phyloP scores from a whole-genome alignment of 441 rosid species.

The Brassica hybrid region DNA sequence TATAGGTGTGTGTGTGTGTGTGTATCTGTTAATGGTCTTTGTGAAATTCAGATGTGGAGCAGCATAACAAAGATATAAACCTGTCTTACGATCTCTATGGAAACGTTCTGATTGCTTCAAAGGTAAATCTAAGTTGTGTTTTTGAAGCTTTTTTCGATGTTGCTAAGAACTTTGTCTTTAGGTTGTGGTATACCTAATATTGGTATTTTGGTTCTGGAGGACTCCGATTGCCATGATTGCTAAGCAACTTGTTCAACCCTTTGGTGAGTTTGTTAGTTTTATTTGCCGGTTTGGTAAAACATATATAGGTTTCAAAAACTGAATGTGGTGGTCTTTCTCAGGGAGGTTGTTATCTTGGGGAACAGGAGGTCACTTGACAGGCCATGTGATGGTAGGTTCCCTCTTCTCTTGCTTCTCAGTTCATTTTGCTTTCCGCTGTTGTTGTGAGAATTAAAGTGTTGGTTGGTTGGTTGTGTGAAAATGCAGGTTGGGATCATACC shows the following conservation, averaged over 20 bases:
- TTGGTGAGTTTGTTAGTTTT: conserved; percentile 59
- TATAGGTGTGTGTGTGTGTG: background rate
- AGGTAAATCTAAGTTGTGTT: conserved; percentile 47
- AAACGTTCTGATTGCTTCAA: conserved; percentile 51
- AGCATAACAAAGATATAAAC: conserved; percentile 51
- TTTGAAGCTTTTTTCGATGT: conserved; percentile 13
- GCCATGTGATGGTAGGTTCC: conserved; percentile 62
- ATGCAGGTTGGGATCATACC: conserved; percentile 89
- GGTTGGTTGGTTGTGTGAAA: conserved; percentile 16
- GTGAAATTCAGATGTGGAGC: conserved; percentile 57
- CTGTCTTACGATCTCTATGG: conserved; percentile 58
- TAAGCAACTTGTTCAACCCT: conserved; percentile 79
- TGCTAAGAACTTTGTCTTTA: conserved; percentile 41
- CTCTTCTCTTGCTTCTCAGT: background rate
- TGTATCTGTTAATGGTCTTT: background rate
- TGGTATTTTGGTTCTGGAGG: conserved; percentile 82
- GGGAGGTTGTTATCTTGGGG: conserved; percentile 78
- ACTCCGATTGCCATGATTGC: conserved; percentile 77
- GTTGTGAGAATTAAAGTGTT: conserved; percentile 9
- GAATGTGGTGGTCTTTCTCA: conserved; percentile 28
- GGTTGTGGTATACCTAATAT: conserved; percentile 58
- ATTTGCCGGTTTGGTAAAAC: background rate
- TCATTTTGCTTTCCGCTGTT: background rate
- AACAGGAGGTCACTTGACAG: conserved; percentile 51
- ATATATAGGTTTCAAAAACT: background rate